These are phyloP conservation scores for Fusarium miscanthi DNA, from an alignment of 2,329 filamentous ascomycete genomes.

Conservation along the genomic window DNA sequence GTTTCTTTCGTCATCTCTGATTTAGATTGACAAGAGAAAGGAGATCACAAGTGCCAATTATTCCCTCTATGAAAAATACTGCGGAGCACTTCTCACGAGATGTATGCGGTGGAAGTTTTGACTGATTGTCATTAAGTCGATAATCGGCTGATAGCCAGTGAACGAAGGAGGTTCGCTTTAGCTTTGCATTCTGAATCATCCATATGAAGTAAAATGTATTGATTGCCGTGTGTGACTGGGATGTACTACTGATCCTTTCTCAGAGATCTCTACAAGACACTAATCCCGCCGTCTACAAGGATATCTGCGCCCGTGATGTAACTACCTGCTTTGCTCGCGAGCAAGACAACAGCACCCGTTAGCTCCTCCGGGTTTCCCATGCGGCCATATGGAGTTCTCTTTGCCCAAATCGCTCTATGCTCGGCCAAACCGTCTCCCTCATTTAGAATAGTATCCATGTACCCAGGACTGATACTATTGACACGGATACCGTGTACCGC, in stretches of 20 bases:
- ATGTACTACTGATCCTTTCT: neutral
- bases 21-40: too few species aligned
- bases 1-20: neutral
- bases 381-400: conserved; percentile 7
- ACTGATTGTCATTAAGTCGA: neutral
- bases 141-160: neutral
- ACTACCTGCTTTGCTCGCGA: conserved; percentile 21
- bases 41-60: fast-evolving
- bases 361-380: conserved; percentile 21
- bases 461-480: conserved; percentile 19
- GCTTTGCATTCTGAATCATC: fast-evolving
- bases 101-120: neutral
- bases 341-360: conserved; percentile 4
- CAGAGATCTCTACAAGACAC: neutral
- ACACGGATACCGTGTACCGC: conserved; percentile 11
- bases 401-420: conserved; percentile 12
- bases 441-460: conserved; percentile 21
- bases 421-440: conserved; percentile 17
- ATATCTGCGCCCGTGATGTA: conserved; percentile 21
- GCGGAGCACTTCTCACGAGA: too few species aligned
- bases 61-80: fast-evolving
- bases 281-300: conserved; percentile 18
- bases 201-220: neutral
- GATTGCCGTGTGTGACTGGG: neutral
- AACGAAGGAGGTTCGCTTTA: fast-evolving